Conservation (phyloP, 139 green algal species). For the Astrephomene gubernaculifera region DNA sequence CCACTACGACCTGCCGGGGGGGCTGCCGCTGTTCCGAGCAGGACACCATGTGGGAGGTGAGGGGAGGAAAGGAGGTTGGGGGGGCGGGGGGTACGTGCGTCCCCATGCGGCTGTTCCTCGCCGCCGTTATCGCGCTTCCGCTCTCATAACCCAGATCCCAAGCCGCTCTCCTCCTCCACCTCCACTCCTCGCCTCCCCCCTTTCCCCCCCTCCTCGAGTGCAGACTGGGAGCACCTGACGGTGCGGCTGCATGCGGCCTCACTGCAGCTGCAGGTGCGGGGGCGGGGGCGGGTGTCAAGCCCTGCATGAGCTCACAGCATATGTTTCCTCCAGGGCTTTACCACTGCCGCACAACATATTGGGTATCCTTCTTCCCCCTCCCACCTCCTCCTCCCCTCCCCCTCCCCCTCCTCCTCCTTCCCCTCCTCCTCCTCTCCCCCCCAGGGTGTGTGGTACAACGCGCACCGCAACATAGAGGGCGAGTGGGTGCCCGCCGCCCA, state of each 20-base stretch:
- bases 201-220: neutral
- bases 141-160: too few species aligned
- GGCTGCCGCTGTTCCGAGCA: neutral
- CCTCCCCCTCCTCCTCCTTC: neutral
- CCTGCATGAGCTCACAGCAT: too few species aligned
- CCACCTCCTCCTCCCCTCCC: neutral
- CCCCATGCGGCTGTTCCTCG: too few species aligned
- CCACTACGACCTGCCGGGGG: slow-evolving; percentile 8
- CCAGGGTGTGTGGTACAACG: slow-evolving; percentile 49
- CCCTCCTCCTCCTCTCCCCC: neutral
- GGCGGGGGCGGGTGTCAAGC: too few species aligned
- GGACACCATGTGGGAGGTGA: slow-evolving; percentile 36
- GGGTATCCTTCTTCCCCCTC: too few species aligned
- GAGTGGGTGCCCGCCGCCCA: slow-evolving; percentile 11
- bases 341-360: too few species aligned
- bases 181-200: neutral
- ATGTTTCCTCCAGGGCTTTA: too few species aligned
- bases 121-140: too few species aligned
- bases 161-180: too few species aligned
- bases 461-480: slow-evolving; percentile 46
- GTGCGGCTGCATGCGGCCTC: slow-evolving; percentile 15
- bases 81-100: neutral
- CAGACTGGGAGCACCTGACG: slow-evolving; percentile 44
- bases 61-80: neutral
- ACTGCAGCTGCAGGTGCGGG: slow-evolving; percentile 34